These are phyloP conservation scores for Globisporangium apiculatum DNA, from an alignment of 352 stramenopile genomes.

Conservation along the genomic window DNA sequence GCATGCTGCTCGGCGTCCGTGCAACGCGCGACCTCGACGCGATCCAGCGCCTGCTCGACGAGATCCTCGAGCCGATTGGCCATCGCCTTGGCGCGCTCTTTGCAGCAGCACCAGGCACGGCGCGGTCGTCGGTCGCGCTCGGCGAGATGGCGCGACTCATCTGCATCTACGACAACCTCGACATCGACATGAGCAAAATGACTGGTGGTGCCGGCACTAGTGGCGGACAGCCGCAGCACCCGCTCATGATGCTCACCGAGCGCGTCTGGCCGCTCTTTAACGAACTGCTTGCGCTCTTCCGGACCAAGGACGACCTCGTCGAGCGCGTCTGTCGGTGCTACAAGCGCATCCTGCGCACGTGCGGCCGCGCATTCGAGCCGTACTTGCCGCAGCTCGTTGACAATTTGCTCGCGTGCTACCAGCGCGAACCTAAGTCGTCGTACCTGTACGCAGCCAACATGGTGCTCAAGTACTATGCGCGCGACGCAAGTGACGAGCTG, in stretches of 20 bases:
- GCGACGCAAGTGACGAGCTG: constrained; percentile 21
- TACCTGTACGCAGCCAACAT: constrained; percentile 82
- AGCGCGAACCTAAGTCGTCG: constrained; percentile 72
- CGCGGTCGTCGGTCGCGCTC: constrained; percentile 32
- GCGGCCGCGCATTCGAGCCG: constrained; percentile 46
- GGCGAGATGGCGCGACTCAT: constrained; percentile 77
- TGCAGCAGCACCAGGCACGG: constrained; percentile 15
- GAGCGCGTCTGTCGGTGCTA: constrained; percentile 81
- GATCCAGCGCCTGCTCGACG: constrained; percentile 48
- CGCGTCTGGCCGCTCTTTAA: constrained; percentile 77
- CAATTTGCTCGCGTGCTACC: constrained; percentile 73
- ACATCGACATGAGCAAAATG: constrained; percentile 25
- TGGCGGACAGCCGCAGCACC: constrained; percentile 14
- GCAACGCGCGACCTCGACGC: constrained; percentile 35
- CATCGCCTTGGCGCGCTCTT: constrained; percentile 42
- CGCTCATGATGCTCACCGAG: constrained; percentile 68
- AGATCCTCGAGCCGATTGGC: constrained; percentile 60
- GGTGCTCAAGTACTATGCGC: constrained; percentile 73
- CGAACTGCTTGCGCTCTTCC: constrained; percentile 71
- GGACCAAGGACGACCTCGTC: constrained; percentile 65
- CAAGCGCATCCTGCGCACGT: constrained; percentile 82
- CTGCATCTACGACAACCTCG: constrained; percentile 77
- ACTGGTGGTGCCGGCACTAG: background rate
- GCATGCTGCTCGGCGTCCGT: constrained; percentile 55
- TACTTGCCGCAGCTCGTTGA: constrained; percentile 71